Percentiles rank a stretch among this genome's conserved stretches.
Evolutionary conservation across 2,329 filamentous ascomycete species (phyloP).

Genomic region (Myriosclerotinia scirpicola): DNA sequence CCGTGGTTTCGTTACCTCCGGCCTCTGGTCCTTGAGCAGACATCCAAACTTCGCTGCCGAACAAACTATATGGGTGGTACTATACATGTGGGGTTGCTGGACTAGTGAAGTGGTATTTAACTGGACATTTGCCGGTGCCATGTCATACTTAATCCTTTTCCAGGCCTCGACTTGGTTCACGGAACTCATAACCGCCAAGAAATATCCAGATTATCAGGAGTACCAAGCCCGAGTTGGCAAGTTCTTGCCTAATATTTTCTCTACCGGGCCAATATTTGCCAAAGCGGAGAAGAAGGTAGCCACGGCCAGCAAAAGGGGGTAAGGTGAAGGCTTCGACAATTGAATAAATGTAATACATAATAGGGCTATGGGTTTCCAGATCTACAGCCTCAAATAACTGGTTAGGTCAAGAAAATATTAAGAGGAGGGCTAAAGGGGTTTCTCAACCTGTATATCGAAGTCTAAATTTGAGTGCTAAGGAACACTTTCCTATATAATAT

Average conservation of each 20-base stretch:
- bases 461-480: background rate
- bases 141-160: constrained; percentile 76
- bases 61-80: constrained; percentile 81
- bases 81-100: constrained; percentile 87
- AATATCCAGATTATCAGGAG: constrained; percentile 83
- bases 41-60: constrained; percentile 96
- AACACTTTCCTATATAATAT: background rate
- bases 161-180: constrained; percentile 88
- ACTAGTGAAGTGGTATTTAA: constrained; percentile 69
- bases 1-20: constrained; percentile 81
- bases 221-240: constrained; percentile 83
- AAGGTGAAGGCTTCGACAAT: constrained; percentile 6
- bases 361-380: background rate
- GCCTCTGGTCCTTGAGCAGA: constrained; percentile 82
- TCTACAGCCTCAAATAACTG: background rate
- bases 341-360: constrained; percentile 7
- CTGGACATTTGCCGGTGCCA: constrained; percentile 73
- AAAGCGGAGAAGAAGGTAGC: constrained; percentile 18
- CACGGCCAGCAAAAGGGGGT: background rate
- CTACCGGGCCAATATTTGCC: background rate
- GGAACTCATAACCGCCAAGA: constrained; percentile 73
- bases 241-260: constrained; percentile 64
- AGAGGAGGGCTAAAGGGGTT: background rate
- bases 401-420: background rate
- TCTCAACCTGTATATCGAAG: background rate